phyloP scores from a whole-genome alignment of 768 basidiomycete species.

The Leccinum boreale region DNA sequence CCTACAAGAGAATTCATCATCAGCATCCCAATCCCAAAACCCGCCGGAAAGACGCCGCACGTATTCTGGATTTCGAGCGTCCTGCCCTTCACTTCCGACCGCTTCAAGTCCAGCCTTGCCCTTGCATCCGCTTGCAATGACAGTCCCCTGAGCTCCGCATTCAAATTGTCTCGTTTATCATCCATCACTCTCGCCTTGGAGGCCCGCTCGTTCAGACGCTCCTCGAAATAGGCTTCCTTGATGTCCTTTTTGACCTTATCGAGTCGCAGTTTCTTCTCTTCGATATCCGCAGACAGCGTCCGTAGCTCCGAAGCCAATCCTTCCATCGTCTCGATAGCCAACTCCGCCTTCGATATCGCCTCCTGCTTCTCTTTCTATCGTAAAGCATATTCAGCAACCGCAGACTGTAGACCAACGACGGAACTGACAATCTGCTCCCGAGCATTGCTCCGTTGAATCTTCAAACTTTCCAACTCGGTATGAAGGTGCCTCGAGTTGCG shows the following conservation, averaged over 20 bases:
- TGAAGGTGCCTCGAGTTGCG: slow-evolving; percentile 54
- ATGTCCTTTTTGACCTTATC: slow-evolving; percentile 60
- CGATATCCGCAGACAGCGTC: slow-evolving; percentile 57
- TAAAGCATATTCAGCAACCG: not conserved
- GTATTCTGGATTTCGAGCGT: slow-evolving; percentile 61
- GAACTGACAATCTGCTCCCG: slow-evolving; percentile 56
- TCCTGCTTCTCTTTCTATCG: slow-evolving; percentile 48
- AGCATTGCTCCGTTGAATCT: slow-evolving; percentile 47
- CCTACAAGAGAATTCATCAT: slow-evolving; percentile 38
- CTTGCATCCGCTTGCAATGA: slow-evolving; percentile 78
- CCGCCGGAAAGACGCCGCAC: slow-evolving; percentile 40
- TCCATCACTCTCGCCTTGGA: slow-evolving; percentile 60
- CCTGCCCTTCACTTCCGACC: slow-evolving; percentile 63
- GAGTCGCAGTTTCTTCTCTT: slow-evolving; percentile 62
- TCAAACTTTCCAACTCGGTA: slow-evolving; percentile 50
- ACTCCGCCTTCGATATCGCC: slow-evolving; percentile 51
- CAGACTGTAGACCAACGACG: not conserved
- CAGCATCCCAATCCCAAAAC: not conserved
- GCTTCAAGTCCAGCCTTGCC: slow-evolving; percentile 74
- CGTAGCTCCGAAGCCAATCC: slow-evolving; percentile 51
- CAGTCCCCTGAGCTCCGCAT: slow-evolving; percentile 64
- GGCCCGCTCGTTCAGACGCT: slow-evolving; percentile 52
- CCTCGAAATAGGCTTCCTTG: slow-evolving; percentile 59
- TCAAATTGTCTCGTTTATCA: slow-evolving; percentile 64
- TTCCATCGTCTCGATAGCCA: slow-evolving; percentile 54